Base-by-base conservation (phyloP, 257 asterid species). In the Nicotiana tomentosiformis region DNA sequence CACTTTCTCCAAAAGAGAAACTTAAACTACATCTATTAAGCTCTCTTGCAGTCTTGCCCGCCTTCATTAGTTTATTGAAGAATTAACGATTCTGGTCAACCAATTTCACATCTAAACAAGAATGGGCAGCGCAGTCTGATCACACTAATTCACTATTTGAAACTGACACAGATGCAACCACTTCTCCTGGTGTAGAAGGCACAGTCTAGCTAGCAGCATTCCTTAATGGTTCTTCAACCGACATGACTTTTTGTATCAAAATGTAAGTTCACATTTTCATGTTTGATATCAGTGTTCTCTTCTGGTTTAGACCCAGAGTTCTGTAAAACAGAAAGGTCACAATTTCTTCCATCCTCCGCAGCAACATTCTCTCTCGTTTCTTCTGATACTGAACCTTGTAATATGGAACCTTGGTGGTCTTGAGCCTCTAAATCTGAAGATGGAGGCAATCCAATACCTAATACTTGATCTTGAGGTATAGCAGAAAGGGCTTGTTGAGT, bases 391-490 rank as follows among this genome's bases (percentile, higher is more conserved):
- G 64, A 49, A 76, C 43, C 64, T 51, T 76, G 80, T 26, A 51
- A 15, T 51, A 49, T 51, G 64, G 80, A 76, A 76, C 43, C 67
- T 35, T 39, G 79, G 78, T 18, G 81, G 39, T 68, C 74, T 86
- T 61, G 82, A 65, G 32, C 83, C 68, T 33, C 69, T 6, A 51
- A 82, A 84, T 78, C 56, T 30, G 79, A 53, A 55, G 74, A 60
- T 11, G 68, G 83, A 66, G 83, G 60, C 37, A 68, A 56, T 18
- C 43, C 82, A 12, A 29, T 23, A n/a, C 35, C 66, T 61, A 80
- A 81, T 51, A 65, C 65, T 85, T 78, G 86, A 68, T 65, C 86
- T 78, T 85, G 86, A 66, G 82, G 66, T 70, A 69, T 51, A 68
- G 46, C 57, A 70, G 83, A 78, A 17, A 70, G 83, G 76, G 56